Conservation (phyloP, 2,329 filamentous ascomycete species). For the Lecanosticta acicola region DNA sequence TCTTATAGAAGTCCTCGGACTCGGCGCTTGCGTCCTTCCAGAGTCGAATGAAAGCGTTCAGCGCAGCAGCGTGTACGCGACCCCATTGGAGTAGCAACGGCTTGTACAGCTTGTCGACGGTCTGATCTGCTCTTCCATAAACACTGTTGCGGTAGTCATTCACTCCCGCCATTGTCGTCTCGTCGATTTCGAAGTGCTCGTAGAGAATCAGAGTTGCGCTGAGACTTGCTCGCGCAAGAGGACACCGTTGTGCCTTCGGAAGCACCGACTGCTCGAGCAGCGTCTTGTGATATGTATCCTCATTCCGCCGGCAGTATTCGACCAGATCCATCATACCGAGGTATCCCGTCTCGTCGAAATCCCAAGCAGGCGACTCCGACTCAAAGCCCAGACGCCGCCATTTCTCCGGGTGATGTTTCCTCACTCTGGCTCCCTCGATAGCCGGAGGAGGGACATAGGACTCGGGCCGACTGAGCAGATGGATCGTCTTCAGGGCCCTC, state of each 20-base stretch:
- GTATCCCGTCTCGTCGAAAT: conserved; percentile 82
- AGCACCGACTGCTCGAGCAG: conserved; percentile 79
- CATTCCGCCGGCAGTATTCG: conserved; percentile 86
- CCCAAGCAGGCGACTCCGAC: conserved; percentile 75
- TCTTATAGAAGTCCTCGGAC: conserved; percentile 84
- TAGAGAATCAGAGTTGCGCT: conserved; percentile 83
- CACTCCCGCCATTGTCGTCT: conserved; percentile 17
- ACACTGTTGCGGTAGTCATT: conserved; percentile 13
- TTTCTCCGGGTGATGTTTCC: conserved; percentile 78
- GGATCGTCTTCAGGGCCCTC: conserved; percentile 76
- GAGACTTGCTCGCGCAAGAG: conserved; percentile 78
- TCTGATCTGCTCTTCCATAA: conserved; percentile 38
- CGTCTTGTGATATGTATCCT: conserved; percentile 87
- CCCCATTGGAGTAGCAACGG: conserved; percentile 92
- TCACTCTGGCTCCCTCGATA: conserved; percentile 32
- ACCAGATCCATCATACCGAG: conserved; percentile 96
- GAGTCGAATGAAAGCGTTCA: conserved; percentile 82
- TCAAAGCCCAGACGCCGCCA: conserved; percentile 91
- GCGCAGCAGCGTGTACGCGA: conserved; percentile 73
- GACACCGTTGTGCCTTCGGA: conserved; percentile 68
- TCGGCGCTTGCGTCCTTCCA: conserved; percentile 89
- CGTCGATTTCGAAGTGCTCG: conserved; percentile 89
- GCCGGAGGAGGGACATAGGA: conserved; percentile 52
- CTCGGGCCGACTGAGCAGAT: conserved; percentile 51
- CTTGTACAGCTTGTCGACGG: conserved; percentile 75